Percentiles rank a stretch among this genome's conserved stretches.
Evolutionary conservation across 2,329 filamentous ascomycete genomes (phyloP).

Genomic region (Exophiala dermatitidis): DNA sequence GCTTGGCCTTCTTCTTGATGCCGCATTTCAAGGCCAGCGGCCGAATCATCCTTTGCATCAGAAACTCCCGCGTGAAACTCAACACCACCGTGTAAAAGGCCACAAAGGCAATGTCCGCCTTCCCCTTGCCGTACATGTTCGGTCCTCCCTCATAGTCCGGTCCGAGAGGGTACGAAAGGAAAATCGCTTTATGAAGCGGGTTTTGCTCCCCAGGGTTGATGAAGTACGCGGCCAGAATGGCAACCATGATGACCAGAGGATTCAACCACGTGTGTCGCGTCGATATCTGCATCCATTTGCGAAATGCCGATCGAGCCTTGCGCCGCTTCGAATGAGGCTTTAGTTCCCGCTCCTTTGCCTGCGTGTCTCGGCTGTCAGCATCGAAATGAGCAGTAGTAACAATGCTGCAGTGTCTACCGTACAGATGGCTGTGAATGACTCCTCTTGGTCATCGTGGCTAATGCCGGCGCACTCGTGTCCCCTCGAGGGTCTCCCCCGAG

Average conservation of each 20-base stretch:
- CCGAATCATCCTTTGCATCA: conserved; percentile 76
- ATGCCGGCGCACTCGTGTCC: conserved; percentile 41
- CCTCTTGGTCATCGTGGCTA: conserved; percentile 39
- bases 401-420: conserved; percentile 1
- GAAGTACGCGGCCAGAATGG: conserved; percentile 59
- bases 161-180: conserved; percentile 74
- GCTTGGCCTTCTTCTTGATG: conserved; percentile 62
- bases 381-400: background rate
- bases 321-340: conserved; percentile 39
- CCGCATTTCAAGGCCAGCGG: conserved; percentile 62
- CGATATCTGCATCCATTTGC: conserved; percentile 36
- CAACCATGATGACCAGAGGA: conserved; percentile 59
- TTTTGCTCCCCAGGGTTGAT: conserved; percentile 66
- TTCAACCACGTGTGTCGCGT: conserved; percentile 48
- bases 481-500: conserved; percentile 43
- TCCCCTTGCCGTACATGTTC: conserved; percentile 71
- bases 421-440: conserved; percentile 28
- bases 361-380: conserved; percentile 3
- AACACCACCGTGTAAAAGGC: conserved; percentile 76
- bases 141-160: conserved; percentile 37
- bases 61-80: conserved; percentile 80
- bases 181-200: conserved; percentile 66
- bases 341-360: conserved; percentile 22
- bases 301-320: conserved; percentile 38
- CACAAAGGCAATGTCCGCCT: conserved; percentile 71